Evolutionary conservation across 768 basidiomycete genomes (phyloP).

Genomic region (Solioccasus polychromus): DNA sequence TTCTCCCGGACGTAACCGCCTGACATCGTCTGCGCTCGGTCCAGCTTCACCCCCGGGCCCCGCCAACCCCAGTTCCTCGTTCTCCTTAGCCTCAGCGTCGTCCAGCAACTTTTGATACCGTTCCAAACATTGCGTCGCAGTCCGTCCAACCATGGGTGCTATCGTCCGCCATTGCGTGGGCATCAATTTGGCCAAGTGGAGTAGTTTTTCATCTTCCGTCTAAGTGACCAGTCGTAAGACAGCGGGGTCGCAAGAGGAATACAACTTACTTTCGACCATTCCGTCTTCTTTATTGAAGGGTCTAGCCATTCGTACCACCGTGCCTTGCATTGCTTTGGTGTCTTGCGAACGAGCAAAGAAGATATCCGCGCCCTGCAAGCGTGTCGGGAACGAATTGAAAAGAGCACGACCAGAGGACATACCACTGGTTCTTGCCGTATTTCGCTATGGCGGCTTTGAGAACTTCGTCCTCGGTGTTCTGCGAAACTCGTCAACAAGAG

Average conservation of each 20-base stretch:
- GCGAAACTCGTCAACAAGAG: slow-evolving; percentile 10
- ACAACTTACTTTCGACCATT: slow-evolving; percentile 88
- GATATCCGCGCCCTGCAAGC: slow-evolving; percentile 88
- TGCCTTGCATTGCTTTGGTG: slow-evolving; percentile 98
- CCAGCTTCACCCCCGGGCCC: slow-evolving; percentile 78
- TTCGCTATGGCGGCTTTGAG: slow-evolving; percentile 98
- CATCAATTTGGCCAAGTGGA: slow-evolving; percentile 98
- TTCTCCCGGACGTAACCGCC: slow-evolving; percentile 88
- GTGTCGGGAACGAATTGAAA: slow-evolving; percentile 1
- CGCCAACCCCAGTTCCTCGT: slow-evolving; percentile 87
- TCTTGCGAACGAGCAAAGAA: slow-evolving; percentile 95
- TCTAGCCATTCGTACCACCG: slow-evolving; percentile 99
- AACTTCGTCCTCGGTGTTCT: slow-evolving; percentile 98
- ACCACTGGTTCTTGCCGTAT: slow-evolving; percentile 97
- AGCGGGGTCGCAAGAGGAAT: background rate
- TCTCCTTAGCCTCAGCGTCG: slow-evolving; percentile 95
- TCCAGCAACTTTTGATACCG: slow-evolving; percentile 97
- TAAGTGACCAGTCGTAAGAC: slow-evolving; percentile 26
- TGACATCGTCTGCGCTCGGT: slow-evolving; percentile 90
- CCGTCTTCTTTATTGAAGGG: slow-evolving; percentile 99
- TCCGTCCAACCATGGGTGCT: slow-evolving; percentile 96
- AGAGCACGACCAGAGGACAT: slow-evolving; percentile 5
- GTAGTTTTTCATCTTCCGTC: slow-evolving; percentile 98
- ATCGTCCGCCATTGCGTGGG: slow-evolving; percentile 99
- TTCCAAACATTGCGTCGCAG: slow-evolving; percentile 96